Base-by-base conservation (phyloP, 2,329 filamentous ascomycete genomes). In the Shiraia bambusicola region DNA sequence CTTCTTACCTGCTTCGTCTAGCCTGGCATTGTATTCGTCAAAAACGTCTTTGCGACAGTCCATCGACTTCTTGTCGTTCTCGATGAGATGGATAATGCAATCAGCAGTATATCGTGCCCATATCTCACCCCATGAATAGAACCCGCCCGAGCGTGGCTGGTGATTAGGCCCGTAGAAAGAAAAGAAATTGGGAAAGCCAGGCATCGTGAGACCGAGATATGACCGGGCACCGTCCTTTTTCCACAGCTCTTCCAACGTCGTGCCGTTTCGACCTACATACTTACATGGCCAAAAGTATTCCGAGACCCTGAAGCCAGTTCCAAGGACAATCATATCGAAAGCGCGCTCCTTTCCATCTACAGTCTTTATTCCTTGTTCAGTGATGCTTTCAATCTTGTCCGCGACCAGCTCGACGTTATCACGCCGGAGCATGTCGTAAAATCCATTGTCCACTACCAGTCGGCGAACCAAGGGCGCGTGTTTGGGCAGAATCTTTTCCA, bases 261-360 rank as follows among this genome's bases (percentile, higher is more conserved):
- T 44, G 12, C 50, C 49, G 12, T 52, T 17, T 27, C 42, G 43
- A n/a, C 69, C 67, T 16, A 50, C 42, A 9, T 70, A 45, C 14
- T 59, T 40, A 49, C 70, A 63, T 0, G 66, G 65, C 8, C 56
- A 50, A 5, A 71, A 49, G 34, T 69, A 71, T 33, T 68, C 37
- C 14, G 52, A 42, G 15, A 69, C 62, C 31, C 69, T 40, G 45
- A 69, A 72, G 5, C 67, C 66, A 2, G 65, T 69, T 5, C 58
- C 61, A 10, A 69, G 49, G 12, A 69, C 52, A 28, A 70, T 67
- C 7, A 54, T 50, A 37, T 69, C 66, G 34, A 66, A 55, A 6
- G 52, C 46, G 4, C 51, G 47, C 12, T 44, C 17, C 6, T 25
- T 22, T 3, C 54, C 54, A 10, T 24, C 36, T 10, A 25, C 26